Conservation (phyloP, 257 asterid genomes). For the Nicotiana paniculata region DNA sequence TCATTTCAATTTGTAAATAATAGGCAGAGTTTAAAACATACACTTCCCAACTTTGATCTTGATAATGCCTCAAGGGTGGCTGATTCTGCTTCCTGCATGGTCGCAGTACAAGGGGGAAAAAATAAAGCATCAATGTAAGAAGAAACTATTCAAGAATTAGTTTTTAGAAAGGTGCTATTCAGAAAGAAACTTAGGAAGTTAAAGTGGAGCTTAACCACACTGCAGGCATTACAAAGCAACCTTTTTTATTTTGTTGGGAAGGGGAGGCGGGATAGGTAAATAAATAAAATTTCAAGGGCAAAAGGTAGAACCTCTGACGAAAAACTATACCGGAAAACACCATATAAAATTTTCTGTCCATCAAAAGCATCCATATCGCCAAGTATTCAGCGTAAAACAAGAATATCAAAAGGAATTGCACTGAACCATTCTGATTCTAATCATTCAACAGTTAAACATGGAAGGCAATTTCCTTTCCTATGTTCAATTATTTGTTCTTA, state of each 20-base stretch:
- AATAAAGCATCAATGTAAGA: not conserved
- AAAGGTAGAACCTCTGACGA: not conserved
- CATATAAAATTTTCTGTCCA: not conserved
- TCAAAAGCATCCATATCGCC: not conserved
- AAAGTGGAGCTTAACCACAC: not conserved
- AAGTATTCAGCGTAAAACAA: not conserved
- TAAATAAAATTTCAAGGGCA: not conserved
- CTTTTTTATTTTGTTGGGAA: not conserved
- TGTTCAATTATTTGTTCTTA: not conserved
- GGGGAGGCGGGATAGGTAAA: not conserved
- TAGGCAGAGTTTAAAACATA: conserved; percentile 28
- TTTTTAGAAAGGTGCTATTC: not conserved
- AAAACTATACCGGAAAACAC: not conserved
- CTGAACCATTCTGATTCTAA: not conserved
- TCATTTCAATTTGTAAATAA: conserved; percentile 9
- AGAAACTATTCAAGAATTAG: not conserved
- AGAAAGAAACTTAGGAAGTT: not conserved
- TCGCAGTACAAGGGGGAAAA: conserved; percentile 8
- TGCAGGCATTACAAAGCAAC: not conserved
- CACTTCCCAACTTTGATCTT: conserved; percentile 82
- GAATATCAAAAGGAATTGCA: not conserved
- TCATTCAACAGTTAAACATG: not conserved
- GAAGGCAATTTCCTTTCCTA: not conserved
- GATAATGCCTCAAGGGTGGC: conserved; percentile 96
- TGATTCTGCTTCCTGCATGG: conserved; percentile 83